phyloP scores from a whole-genome alignment of 2,329 filamentous ascomycete species.

The Trichophyton schoenleinii region DNA sequence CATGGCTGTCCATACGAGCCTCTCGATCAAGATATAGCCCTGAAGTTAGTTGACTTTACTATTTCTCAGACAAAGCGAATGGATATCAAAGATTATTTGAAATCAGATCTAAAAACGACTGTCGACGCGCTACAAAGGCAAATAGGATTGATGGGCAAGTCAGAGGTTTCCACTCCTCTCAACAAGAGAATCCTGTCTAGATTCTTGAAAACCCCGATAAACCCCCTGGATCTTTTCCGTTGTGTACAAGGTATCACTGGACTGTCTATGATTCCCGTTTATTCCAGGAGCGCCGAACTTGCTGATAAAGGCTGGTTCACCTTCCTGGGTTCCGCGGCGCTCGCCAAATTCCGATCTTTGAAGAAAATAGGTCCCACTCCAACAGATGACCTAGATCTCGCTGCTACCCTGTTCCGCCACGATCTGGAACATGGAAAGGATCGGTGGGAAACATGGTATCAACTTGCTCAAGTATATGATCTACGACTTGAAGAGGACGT shows the following conservation, averaged over 20 bases:
- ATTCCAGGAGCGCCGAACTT: slow-evolving; percentile 54
- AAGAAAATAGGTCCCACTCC: slow-evolving; percentile 66
- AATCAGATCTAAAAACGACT: slow-evolving; percentile 76
- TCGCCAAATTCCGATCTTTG: slow-evolving; percentile 72
- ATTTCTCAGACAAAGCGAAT: slow-evolving; percentile 69
- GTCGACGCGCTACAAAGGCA: slow-evolving; percentile 90
- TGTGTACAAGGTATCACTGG: slow-evolving; percentile 68
- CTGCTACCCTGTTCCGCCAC: slow-evolving; percentile 64
- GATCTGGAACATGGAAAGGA: slow-evolving; percentile 72
- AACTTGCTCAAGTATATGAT: slow-evolving; percentile 75
- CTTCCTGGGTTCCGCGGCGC: slow-evolving; percentile 71
- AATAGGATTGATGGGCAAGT: slow-evolving; percentile 61
- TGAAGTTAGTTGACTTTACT: slow-evolving; percentile 72
- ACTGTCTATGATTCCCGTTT: slow-evolving; percentile 58
- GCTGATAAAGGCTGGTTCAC: slow-evolving; percentile 87
- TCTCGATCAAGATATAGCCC: slow-evolving; percentile 66
- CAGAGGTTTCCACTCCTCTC: slow-evolving; percentile 66
- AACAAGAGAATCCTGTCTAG: slow-evolving; percentile 74
- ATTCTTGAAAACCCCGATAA: slow-evolving; percentile 71
- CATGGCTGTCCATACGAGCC: slow-evolving; percentile 68
- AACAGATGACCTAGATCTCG: slow-evolving; percentile 72
- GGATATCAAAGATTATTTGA: slow-evolving; percentile 80
- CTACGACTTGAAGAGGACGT: slow-evolving; percentile 78
- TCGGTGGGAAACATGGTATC: slow-evolving; percentile 84
- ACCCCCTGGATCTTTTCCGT: slow-evolving; percentile 65